Percentiles rank a stretch among this genome's conserved stretches.
phyloP scores from a whole-genome alignment of 129 eudicot species.

The Cynara cardunculus region DNA sequence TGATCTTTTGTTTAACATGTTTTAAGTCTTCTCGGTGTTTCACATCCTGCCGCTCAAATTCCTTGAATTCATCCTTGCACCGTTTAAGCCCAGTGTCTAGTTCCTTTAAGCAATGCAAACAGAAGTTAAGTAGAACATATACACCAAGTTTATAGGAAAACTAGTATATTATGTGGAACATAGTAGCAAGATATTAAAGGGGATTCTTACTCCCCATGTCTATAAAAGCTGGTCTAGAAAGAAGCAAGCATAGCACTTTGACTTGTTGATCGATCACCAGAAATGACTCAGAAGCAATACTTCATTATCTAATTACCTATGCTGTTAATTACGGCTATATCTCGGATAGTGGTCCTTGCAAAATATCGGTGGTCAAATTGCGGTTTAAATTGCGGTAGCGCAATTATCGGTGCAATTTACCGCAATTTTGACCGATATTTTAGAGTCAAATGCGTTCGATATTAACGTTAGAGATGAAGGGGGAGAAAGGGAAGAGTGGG shows the following conservation, averaged over 20 bases:
- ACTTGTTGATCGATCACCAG: not conserved
- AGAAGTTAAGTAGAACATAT: not conserved
- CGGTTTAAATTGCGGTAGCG: no score
- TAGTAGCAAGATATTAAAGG: not conserved
- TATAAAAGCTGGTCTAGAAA: not conserved
- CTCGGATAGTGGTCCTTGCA: no score
- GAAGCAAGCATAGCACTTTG: not conserved
- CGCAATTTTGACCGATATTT: no score
- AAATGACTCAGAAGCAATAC: not conserved
- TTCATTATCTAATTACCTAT: no score
- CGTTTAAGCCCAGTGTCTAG: constrained; percentile 50
- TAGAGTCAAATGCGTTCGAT: no score
- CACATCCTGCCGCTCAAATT: constrained; percentile 87
- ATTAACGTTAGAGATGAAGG: no score
- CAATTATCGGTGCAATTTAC: no score
- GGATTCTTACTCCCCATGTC: not conserved
- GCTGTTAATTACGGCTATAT: no score
- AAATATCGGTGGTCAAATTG: no score
- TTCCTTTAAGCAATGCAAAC: constrained; percentile 47
- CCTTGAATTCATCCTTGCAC: constrained; percentile 83
- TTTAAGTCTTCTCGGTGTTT: constrained; percentile 83
- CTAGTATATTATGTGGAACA: not conserved
- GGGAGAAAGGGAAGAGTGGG: no score
- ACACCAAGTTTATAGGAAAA: not conserved
- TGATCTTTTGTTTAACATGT: constrained; percentile 79